Conservation (phyloP, 169 alveolate genomes). For the Cryptosporidium ubiquitum region DNA sequence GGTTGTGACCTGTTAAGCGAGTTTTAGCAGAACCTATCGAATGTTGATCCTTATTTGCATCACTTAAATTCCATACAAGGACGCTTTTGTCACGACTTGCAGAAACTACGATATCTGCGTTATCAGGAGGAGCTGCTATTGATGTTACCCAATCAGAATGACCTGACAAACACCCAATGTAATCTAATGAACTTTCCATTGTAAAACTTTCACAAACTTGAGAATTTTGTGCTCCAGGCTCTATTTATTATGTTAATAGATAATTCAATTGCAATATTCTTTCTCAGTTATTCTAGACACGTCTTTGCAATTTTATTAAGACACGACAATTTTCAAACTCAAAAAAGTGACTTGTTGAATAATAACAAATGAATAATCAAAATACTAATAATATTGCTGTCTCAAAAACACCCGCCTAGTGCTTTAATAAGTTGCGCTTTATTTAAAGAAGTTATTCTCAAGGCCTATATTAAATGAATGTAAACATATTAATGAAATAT, state of each 20-base stretch:
- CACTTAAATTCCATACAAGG: conserved; percentile 85
- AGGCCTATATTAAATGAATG: neutral
- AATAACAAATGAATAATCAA: neutral
- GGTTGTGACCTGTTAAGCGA: conserved; percentile 91
- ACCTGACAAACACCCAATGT: conserved; percentile 76
- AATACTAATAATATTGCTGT: neutral
- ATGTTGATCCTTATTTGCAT: conserved; percentile 83
- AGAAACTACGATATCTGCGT: conserved; percentile 89
- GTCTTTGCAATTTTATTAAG: conserved; percentile 45
- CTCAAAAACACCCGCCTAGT: conserved; percentile 39
- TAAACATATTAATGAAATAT: neutral
- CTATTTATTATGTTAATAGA: neutral
- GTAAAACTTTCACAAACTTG: neutral
- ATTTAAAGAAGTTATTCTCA: neutral
- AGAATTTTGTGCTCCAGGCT: conserved; percentile 27
- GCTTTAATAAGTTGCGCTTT: conserved; percentile 8
- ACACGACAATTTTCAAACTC: conserved; percentile 25
- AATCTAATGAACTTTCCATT: conserved; percentile 71
- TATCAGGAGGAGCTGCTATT: conserved; percentile 92
- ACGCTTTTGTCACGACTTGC: conserved; percentile 91
- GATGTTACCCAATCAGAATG: conserved; percentile 96
- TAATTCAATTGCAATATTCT: neutral
- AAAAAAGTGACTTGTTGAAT: conserved; percentile 9
- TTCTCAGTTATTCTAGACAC: conserved; percentile 19
- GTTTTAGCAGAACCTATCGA: conserved; percentile 84